These are phyloP conservation scores for Nannochloropsis oceanica DNA, from an alignment of 108 stramenopile genomes.

Conservation along the genomic window DNA sequence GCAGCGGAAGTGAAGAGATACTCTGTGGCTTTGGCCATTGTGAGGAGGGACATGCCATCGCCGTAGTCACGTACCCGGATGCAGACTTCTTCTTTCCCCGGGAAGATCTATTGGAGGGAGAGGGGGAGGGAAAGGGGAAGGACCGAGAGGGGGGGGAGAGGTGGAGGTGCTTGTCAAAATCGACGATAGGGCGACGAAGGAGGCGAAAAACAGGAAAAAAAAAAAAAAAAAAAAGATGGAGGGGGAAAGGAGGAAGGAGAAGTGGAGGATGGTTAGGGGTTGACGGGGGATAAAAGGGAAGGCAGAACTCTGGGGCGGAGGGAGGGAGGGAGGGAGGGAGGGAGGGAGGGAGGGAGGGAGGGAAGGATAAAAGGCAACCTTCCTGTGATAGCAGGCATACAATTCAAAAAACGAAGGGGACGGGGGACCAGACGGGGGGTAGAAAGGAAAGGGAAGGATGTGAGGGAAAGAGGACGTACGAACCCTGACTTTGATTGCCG, in stretches of 20 bases:
- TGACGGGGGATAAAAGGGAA: background rate
- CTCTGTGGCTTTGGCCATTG: background rate
- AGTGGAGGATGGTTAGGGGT: too few species aligned
- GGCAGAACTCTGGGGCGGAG: background rate
- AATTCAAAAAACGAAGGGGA: background rate
- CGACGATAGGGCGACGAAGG: too few species aligned
- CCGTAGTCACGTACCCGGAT: conserved; percentile 3
- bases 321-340: too few species aligned
- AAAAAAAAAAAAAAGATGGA: background rate
- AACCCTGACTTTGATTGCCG: background rate
- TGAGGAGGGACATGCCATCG: conserved; percentile 1
- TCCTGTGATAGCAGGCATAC: too few species aligned
- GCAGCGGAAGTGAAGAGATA: conserved; percentile 6
- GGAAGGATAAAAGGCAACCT: too few species aligned
- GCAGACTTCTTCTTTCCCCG: conserved; percentile 4
- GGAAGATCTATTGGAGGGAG: background rate
- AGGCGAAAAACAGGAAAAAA: background rate
- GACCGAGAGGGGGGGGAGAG: background rate
- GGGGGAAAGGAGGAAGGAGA: background rate
- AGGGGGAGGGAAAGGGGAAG: background rate
- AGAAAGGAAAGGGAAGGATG: background rate
- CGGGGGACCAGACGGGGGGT: too few species aligned
- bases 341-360: too few species aligned
- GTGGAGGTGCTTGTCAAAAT: background rate
- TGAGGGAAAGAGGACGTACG: background rate